Base-by-base conservation (phyloP, 1,139 yeast genomes). In the Pichia inconspicua region DNA sequence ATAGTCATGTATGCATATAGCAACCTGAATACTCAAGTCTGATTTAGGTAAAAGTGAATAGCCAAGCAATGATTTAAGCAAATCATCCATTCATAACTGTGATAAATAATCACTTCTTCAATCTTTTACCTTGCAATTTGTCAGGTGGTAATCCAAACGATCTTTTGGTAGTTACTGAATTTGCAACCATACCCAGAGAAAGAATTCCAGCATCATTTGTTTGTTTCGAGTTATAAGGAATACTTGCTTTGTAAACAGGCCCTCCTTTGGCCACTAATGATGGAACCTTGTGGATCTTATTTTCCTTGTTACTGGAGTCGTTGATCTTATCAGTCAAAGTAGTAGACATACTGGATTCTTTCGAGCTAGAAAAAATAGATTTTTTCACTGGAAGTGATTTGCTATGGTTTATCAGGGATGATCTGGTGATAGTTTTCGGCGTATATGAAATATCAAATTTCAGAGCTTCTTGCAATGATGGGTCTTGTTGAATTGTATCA, bases 351-450 rank as follows among this genome's bases (percentile, higher is more conserved):
- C 37, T 34, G 10, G 19, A 9, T 22, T 34, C 22, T 9, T 34
- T 34, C 11, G 15, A 6, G 15, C 5, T 34, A 8, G 22, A 7
- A 15, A 34, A 2, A 15, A 34, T 17, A 15, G 73, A 48, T 50
- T 80, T 65, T 50, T 75, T 77, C 3, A 80, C 68, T 0, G 85
- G 85, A 0, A 77, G 73, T 0, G 85, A 80, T 53, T 72, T 78
- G 1, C 72, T 69, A 9, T 80, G 85, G 59, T 80, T 84, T 12
- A 80, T 67, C 0, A 80, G 55, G 5, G 49, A 44, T 1, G 60
- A 77, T 42, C 80, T 68, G 49, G 75, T 67, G 15, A 78, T 70
- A 39, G 73, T 72, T 11, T 78, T 77, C 2, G 82, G 72, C 4
- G 75, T 70, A 52, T 72, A 72, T 43, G 71, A 73, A 19, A 78